These are phyloP conservation scores for Chlamydomonas reinhardtii DNA, from an alignment of 163 green algal genomes.

Conservation along the genomic window DNA sequence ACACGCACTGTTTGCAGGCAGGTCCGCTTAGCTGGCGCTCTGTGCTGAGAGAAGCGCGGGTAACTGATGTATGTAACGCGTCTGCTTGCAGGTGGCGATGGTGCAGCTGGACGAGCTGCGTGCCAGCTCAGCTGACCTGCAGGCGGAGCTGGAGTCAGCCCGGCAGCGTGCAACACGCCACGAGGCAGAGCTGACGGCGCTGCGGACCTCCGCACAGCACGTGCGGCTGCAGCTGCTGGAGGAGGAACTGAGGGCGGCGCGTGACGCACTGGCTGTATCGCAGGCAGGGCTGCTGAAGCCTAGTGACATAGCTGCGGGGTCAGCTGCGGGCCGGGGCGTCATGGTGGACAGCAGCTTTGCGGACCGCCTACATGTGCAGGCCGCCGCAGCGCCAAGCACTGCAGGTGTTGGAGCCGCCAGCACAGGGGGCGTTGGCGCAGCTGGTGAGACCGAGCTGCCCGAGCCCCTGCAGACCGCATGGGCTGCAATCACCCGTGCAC, in stretches of 20 bases:
- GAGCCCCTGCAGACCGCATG: slow-evolving; percentile 58
- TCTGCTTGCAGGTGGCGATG: slow-evolving; percentile 30
- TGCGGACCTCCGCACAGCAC: slow-evolving; percentile 14
- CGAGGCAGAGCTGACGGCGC: slow-evolving; percentile 31
- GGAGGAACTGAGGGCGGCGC: slow-evolving; percentile 19
- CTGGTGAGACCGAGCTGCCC: slow-evolving; percentile 36
- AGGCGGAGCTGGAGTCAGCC: slow-evolving; percentile 29
- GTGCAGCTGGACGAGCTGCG: slow-evolving; percentile 56
- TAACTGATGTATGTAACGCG: too few relatives aligned
- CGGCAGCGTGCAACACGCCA: not conserved
- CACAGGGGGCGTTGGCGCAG: not conserved
- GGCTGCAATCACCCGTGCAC: not conserved
- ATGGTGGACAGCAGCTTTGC: too few relatives aligned
- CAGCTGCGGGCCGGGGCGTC: too few relatives aligned
- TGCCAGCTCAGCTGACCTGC: slow-evolving; percentile 53
- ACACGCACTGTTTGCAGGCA: too few relatives aligned
- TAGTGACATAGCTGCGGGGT: too few relatives aligned
- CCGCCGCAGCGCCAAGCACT: not conserved
- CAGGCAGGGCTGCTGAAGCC: slow-evolving; percentile 19
- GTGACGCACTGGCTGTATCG: slow-evolving; percentile 13
- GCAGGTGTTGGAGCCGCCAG: not conserved
- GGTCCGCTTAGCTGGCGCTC: too few relatives aligned
- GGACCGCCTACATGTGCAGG: too few relatives aligned
- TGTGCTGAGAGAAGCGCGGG: too few relatives aligned
- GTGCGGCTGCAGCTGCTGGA: slow-evolving; percentile 44